A percentile compares a stretch with the other conserved stretches of the same genome.
phyloP scores from a whole-genome alignment of 352 stramenopile genomes.

The Phytophthora podocarpi region DNA sequence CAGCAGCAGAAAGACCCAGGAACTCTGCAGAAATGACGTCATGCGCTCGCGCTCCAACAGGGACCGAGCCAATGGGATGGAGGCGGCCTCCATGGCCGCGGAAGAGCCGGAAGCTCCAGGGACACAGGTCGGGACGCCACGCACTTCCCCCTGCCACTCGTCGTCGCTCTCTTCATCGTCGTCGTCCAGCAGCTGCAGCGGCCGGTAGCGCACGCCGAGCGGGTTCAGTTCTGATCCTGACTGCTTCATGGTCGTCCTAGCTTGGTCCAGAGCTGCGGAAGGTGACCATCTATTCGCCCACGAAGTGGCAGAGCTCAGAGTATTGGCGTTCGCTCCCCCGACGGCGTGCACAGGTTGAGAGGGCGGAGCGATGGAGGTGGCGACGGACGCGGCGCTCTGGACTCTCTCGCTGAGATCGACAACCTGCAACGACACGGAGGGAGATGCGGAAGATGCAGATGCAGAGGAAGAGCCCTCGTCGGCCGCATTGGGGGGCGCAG shows the following conservation, averaged over 20 bases:
- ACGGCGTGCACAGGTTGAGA: background rate
- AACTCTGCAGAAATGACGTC: conserved; percentile 71
- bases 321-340: background rate
- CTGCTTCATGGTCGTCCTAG: conserved; percentile 23
- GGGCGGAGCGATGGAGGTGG: background rate
- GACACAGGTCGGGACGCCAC: conserved; percentile 9
- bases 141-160: conserved; percentile 31
- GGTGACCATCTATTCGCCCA: conserved; percentile 29
- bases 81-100: conserved; percentile 20
- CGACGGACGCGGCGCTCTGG: conserved; percentile 2
- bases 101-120: conserved; percentile 4
- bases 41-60: conserved; percentile 58
- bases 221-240: conserved; percentile 3
- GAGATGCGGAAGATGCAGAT: background rate
- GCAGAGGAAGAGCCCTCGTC: conserved; percentile 9
- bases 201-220: conserved; percentile 25
- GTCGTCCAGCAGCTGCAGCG: conserved; percentile 36
- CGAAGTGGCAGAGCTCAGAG: background rate
- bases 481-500: background rate
- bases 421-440: conserved; percentile 14
- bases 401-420: background rate
- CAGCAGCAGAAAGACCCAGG: conserved; percentile 77
- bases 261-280: conserved; percentile 18
- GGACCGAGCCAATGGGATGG: conserved; percentile 34
- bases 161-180: conserved; percentile 29